phyloP scores from a whole-genome alignment of 75 land plant genomes.

The Sequoia sempervirens region DNA sequence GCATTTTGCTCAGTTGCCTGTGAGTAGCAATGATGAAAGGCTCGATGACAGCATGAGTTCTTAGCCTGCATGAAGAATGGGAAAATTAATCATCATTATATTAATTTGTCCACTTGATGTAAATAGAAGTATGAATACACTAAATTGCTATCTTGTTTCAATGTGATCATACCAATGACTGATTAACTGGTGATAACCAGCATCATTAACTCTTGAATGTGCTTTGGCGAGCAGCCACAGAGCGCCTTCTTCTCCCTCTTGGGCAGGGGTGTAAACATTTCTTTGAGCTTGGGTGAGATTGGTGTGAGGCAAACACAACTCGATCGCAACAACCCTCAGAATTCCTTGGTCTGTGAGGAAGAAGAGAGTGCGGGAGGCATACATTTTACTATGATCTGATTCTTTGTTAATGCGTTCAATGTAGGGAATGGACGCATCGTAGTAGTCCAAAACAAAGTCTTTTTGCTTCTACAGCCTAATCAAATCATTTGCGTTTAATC shows the following conservation, averaged over 20 bases:
- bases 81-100: not conserved
- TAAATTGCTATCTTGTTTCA: not conserved
- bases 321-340: constrained; percentile 25
- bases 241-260: constrained; percentile 32
- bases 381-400: constrained; percentile 7
- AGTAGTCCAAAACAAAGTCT: constrained; percentile 24
- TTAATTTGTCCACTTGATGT: not conserved
- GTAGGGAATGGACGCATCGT: constrained; percentile 24
- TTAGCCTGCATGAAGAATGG: constrained; percentile 17
- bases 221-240: constrained; percentile 21
- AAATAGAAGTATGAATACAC: not conserved
- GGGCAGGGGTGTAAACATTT: constrained; percentile 35
- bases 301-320: constrained; percentile 18
- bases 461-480: constrained; percentile 14
- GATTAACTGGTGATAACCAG: constrained; percentile 23
- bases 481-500: not conserved
- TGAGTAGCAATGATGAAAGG: constrained; percentile 40
- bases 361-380: constrained; percentile 27
- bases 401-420: constrained; percentile 25
- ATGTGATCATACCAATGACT: constrained; percentile 16
- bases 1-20: constrained; percentile 27
- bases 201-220: constrained; percentile 9
- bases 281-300: constrained; percentile 26
- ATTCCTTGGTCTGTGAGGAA: constrained; percentile 18
- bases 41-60: constrained; percentile 30